Percentiles rank a stretch among this genome's conserved stretches.
phyloP scores from a whole-genome alignment of 306 rosid genomes.

The Trifolium fragiferum region DNA sequence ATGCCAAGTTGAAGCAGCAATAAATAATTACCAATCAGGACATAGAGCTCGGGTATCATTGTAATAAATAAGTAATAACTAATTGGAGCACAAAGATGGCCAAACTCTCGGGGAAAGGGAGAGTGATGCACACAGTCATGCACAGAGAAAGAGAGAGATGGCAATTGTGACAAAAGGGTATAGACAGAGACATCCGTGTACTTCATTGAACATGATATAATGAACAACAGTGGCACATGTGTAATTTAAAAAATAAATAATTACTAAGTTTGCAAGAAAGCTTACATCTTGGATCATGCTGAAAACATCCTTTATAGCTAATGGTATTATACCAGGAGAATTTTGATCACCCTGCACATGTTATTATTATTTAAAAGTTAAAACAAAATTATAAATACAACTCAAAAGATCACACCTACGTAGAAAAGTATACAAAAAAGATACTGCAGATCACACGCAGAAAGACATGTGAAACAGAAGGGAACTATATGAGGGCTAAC shows the following conservation, averaged over 20 bases:
- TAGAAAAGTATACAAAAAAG: constrained; percentile 5
- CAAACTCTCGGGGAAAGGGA: constrained; percentile 5
- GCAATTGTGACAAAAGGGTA: constrained; percentile 5
- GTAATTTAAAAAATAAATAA: constrained; percentile 26
- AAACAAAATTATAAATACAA: constrained; percentile 34
- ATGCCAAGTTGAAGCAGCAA: constrained; percentile 35
- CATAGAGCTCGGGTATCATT: constrained; percentile 21
- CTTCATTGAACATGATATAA: constrained; percentile 12
- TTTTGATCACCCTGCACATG: constrained; percentile 87
- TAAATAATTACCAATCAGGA: constrained; percentile 18
- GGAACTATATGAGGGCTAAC: background rate
- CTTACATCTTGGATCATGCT: constrained; percentile 98
- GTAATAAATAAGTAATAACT: constrained; percentile 6
- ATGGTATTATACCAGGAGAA: constrained; percentile 91
- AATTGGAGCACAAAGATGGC: constrained; percentile 22
- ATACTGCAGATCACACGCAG: constrained; percentile 16
- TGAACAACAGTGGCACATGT: constrained; percentile 14
- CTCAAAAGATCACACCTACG: background rate
- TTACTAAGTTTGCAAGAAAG: constrained; percentile 33
- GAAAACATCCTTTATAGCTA: constrained; percentile 98
- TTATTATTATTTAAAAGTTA: too few species aligned
- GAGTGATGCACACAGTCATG: background rate
- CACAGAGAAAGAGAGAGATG: background rate
- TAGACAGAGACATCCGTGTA: background rate
- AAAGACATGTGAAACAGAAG: background rate